Evolutionary conservation across 768 basidiomycete species (phyloP), one percentile per base, ranked within the genome.

Genomic region (Calocybe cyanea): DNA sequence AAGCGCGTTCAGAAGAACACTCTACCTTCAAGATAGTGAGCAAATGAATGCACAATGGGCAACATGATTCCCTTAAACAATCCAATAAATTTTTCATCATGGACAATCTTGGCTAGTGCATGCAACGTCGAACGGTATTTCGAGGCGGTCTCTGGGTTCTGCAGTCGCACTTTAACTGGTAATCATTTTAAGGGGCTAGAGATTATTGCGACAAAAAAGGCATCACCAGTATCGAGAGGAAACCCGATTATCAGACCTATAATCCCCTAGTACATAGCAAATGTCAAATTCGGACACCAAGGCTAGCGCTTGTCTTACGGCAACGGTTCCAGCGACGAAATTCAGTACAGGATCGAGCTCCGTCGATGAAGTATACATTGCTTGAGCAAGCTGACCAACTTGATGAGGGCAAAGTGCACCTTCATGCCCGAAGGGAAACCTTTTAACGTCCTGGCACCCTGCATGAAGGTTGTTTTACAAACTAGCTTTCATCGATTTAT

Each of bases 121-220:
- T 83, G 66, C n/a, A 77, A 55, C 0, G 81, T 85, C 5, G 83
- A 83, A 17, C 61, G 67, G 56, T 92, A 91, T 56, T 65, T 79
- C 2, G 58, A 56, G 10, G 77, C 71, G 14, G 80, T 72, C 18
- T 67, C 61, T 0, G 84, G 83, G 54, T 72, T 84, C 61, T 92
- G 89, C 46, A 90, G 77, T 31, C 88, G 78, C 13, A 89, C 87
- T 70, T 92, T 92, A 52, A 91, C 88, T 86, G 53, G 7, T 41
- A 20, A 41, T 15, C 25, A 32, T 11, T 25, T 8, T 19, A 23
- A 45, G 30, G 18, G 39, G 15, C 14, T 15, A 14, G 18, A 24
- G n/a, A n/a, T 23, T 13, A n/a, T 10, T 3, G 9, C 28, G 15
- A 11, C 9, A 10, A 21, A 38, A n/a, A n/a, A n/a, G n/a, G 7